These are phyloP conservation scores for Orbilia quercus DNA, from an alignment of 2,329 filamentous ascomycete species.

Conservation along the genomic window DNA sequence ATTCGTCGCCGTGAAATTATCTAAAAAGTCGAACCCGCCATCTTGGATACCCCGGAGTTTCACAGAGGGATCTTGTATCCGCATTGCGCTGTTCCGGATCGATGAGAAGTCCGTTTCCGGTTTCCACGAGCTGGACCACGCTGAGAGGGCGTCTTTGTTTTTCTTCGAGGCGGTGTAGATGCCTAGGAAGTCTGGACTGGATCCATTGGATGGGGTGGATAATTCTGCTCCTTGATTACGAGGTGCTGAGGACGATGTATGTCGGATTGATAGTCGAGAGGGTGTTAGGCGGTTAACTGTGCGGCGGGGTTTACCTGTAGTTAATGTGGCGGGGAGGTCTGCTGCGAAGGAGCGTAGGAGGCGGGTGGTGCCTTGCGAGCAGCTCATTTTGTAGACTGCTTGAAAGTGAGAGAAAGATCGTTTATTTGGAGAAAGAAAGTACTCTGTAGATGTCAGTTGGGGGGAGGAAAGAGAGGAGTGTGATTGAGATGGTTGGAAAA, in stretches of 20 bases:
- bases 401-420: not conserved
- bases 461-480: not conserved
- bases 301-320: constrained; percentile 8
- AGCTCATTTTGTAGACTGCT: constrained; percentile 34
- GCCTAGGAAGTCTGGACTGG: constrained; percentile 30
- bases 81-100: constrained; percentile 19
- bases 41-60: not conserved
- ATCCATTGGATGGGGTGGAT: not conserved
- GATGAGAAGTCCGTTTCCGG: constrained; percentile 38
- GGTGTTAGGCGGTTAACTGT: constrained; percentile 7
- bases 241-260: constrained; percentile 35
- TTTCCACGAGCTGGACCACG: constrained; percentile 40
- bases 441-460: constrained; percentile 1
- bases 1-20: constrained; percentile 22
- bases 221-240: constrained; percentile 36
- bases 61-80: not conserved
- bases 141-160: constrained; percentile 26
- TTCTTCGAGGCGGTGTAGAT: constrained; percentile 33
- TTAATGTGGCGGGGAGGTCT: constrained; percentile 27
- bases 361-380: constrained; percentile 43
- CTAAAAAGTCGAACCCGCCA: constrained; percentile 20
- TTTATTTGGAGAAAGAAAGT: not conserved
- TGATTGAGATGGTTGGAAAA: constrained; percentile 2
- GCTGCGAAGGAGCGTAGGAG: constrained; percentile 39
- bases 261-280: constrained; percentile 20